Percentiles rank a stretch among this genome's conserved stretches.
phyloP scores from a whole-genome alignment of 2,329 filamentous ascomycete species.

The Helotiales sp. region DNA sequence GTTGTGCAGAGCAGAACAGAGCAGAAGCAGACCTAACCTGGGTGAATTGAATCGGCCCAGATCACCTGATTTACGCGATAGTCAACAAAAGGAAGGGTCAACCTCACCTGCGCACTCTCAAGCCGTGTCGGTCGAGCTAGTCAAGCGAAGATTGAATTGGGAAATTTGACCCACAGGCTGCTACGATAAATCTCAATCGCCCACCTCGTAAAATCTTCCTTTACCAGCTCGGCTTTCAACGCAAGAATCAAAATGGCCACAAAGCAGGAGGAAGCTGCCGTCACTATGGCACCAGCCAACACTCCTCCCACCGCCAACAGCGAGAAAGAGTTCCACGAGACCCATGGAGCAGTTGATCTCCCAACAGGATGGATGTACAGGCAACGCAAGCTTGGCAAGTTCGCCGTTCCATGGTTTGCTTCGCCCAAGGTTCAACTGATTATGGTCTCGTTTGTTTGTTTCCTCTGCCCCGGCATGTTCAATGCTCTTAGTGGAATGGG shows the following conservation, averaged over 20 bases:
- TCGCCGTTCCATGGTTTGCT: constrained; percentile 69
- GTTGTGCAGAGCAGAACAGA: neutral
- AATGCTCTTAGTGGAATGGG: constrained; percentile 70
- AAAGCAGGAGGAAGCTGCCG: constrained; percentile 15
- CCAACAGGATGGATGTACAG: constrained; percentile 70
- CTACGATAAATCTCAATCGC: neutral
- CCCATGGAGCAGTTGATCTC: constrained; percentile 3
- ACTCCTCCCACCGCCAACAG: constrained; percentile 6
- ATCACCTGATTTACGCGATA: neutral
- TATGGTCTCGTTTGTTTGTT: constrained; percentile 73
- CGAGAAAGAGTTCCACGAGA: neutral
- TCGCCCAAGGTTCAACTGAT: constrained; percentile 74
- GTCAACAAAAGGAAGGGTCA: neutral
- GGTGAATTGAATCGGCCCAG: too few species aligned
- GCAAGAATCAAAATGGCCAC: neutral
- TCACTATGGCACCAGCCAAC: constrained; percentile 4
- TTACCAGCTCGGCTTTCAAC: neutral
- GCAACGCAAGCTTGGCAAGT: constrained; percentile 57
- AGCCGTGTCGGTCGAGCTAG: neutral
- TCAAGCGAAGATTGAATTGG: neutral
- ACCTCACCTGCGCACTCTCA: neutral
- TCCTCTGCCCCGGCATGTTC: constrained; percentile 76
- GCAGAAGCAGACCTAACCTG: neutral
- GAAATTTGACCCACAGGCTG: neutral
- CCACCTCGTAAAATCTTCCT: neutral